Percentiles rank a stretch among this genome's conserved stretches.
phyloP scores from a whole-genome alignment of 805 yeast species.

The Tetrapisispora arboricola region DNA sequence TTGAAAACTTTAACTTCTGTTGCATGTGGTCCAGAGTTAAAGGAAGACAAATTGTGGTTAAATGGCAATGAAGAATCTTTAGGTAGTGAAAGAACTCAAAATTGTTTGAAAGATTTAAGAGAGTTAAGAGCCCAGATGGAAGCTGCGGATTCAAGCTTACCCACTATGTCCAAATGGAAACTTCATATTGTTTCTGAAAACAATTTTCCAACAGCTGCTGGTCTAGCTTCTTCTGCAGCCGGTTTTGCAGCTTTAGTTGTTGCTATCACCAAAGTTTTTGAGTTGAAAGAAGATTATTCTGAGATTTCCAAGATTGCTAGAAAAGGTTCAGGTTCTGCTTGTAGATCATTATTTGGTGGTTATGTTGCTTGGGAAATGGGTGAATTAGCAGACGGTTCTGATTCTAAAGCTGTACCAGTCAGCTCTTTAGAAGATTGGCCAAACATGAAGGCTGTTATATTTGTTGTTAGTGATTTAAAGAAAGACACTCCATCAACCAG shows the following conservation, averaged over 20 bases:
- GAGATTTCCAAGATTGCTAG: slow-evolving; percentile 91
- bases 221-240: slow-evolving; percentile 95
- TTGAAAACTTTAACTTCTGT: slow-evolving; percentile 88
- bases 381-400: slow-evolving; percentile 57
- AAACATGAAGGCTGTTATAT: slow-evolving; percentile 77
- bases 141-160: slow-evolving; percentile 38
- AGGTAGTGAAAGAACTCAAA: slow-evolving; percentile 49
- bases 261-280: slow-evolving; percentile 76
- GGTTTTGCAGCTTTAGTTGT: slow-evolving; percentile 94
- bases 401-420: slow-evolving; percentile 87
- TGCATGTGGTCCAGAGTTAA: slow-evolving; percentile 48
- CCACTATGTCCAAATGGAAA: slow-evolving; percentile 51
- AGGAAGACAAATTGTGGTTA: slow-evolving; percentile 65
- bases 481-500: slow-evolving; percentile 91
- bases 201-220: slow-evolving; percentile 99
- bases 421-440: slow-evolving; percentile 88
- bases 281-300: slow-evolving; percentile 74
- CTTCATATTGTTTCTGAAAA: slow-evolving; percentile 84
- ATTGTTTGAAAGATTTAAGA: slow-evolving; percentile 71
- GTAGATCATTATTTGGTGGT: slow-evolving; percentile 95
- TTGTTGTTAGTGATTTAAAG: slow-evolving; percentile 87
- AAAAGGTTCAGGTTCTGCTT: slow-evolving; percentile 97
- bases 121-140: slow-evolving; percentile 55
- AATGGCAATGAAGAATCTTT: slow-evolving; percentile 78
- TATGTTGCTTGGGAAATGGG: slow-evolving; percentile 99